Percentiles rank a stretch among this genome's conserved stretches.
These are phyloP conservation scores for Leucocoprinus birnbaumii DNA, from an alignment of 768 basidiomycete species.

Conservation along the genomic window DNA sequence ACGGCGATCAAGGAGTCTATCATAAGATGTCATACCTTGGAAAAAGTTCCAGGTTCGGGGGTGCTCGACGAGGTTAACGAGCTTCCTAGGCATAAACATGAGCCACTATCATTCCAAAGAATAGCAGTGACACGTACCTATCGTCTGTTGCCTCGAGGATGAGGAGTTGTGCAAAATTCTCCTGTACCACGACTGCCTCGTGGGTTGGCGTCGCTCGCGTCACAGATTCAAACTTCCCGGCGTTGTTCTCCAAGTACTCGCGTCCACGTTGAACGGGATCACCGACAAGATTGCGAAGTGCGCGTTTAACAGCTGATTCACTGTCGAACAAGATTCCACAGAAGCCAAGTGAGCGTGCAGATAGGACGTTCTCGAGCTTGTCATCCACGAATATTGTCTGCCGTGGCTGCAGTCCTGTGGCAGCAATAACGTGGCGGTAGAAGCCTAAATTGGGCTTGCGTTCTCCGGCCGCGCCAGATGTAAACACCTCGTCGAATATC, in stretches of 20 bases:
- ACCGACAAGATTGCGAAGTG: conserved; percentile 44
- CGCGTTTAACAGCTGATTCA: conserved; percentile 34
- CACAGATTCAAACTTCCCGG: conserved; percentile 39
- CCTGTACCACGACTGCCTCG: conserved; percentile 33
- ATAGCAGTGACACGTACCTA: conserved; percentile 24
- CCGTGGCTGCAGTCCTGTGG: conserved; percentile 41
- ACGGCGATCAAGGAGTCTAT: neutral
- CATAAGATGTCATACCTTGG: conserved; percentile 26
- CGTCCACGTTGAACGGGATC: conserved; percentile 43
- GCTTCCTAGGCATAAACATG: conserved; percentile 25
- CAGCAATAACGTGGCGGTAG: conserved; percentile 44
- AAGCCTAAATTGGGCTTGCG: conserved; percentile 56
- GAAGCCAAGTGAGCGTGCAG: conserved; percentile 55
- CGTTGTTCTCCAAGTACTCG: conserved; percentile 36
- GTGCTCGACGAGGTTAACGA: conserved; percentile 42
- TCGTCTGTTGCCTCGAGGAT: conserved; percentile 51
- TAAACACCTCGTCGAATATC: conserved; percentile 48
- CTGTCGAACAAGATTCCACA: conserved; percentile 51
- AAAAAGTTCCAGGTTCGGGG: conserved; percentile 55
- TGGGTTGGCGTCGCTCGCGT: conserved; percentile 31
- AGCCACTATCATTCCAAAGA: neutral
- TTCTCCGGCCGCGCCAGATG: conserved; percentile 48
- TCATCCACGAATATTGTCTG: conserved; percentile 57
- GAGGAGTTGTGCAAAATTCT: conserved; percentile 60
- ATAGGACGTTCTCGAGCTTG: conserved; percentile 55